These are phyloP conservation scores for Diospyros kaki DNA, from an alignment of 148 eudicot species.

Conservation along the genomic window DNA sequence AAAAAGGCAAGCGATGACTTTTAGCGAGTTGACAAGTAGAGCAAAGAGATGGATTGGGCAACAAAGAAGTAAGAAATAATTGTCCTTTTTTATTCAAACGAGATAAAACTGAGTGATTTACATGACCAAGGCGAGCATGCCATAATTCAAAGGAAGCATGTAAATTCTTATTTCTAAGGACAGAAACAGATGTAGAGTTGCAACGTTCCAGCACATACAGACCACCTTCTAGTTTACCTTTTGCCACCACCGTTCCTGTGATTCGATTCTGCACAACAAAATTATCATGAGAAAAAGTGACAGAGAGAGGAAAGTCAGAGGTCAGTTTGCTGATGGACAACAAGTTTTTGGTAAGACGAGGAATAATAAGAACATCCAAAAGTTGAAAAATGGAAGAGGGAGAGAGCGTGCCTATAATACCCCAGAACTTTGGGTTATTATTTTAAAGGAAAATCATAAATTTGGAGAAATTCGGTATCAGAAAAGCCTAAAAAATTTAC, in stretches of 20 bases:
- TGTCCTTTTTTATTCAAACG: background rate
- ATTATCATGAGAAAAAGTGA: background rate
- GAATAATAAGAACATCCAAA: constrained; percentile 6
- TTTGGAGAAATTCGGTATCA: no score
- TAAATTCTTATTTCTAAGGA: no score
- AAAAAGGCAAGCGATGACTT: background rate
- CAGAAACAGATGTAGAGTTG: no score
- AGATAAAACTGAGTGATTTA: no score
- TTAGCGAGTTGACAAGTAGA: no score
- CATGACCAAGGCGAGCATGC: no score
- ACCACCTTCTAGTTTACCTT: background rate
- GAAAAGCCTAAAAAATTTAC: no score
- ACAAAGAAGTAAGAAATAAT: background rate
- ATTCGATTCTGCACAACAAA: background rate
- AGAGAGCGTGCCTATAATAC: background rate
- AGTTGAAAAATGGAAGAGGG: background rate
- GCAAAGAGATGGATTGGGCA: background rate
- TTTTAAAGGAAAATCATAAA: no score
- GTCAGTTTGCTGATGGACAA: constrained; percentile 12
- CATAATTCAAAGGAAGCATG: background rate
- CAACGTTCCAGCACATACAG: background rate
- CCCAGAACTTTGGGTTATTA: no score
- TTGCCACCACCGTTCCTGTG: background rate
- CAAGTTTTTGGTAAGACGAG: background rate
- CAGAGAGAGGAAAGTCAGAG: background rate